Percentiles rank a stretch among this genome's conserved stretches.
These are phyloP conservation scores for Cyclanthera cordifolia DNA, from an alignment of 306 rosid species.

Conservation along the genomic window DNA sequence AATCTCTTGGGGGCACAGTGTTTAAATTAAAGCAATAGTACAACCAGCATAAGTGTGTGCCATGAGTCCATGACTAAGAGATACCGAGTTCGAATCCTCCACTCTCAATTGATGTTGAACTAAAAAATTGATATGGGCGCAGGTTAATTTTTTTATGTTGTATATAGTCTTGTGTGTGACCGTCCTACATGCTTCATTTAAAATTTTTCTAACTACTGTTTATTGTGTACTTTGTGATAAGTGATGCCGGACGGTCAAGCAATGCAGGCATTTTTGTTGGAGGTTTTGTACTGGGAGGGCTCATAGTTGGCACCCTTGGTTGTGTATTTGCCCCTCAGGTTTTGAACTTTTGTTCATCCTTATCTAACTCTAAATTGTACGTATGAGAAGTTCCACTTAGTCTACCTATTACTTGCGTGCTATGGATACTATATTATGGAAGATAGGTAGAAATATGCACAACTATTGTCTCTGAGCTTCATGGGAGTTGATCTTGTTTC, in stretches of 20 bases:
- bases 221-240: slow-evolving; percentile 26
- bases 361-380: slow-evolving; percentile 11
- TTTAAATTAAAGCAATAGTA: too few species aligned
- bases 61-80: neutral
- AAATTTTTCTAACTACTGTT: slow-evolving; percentile 18
- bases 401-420: slow-evolving; percentile 2
- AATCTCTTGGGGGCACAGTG: neutral
- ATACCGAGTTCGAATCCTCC: too few species aligned
- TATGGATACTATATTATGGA: neutral
- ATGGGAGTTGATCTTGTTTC: neutral
- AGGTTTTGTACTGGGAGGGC: slow-evolving; percentile 91
- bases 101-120: neutral
- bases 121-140: neutral
- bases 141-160: neutral
- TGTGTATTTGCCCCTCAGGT: slow-evolving; percentile 99
- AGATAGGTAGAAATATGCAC: neutral
- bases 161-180: neutral
- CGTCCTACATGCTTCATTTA: neutral
- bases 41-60: too few species aligned
- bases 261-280: slow-evolving; percentile 73
- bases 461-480: neutral
- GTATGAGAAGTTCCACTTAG: slow-evolving; percentile 4
- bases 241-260: slow-evolving; percentile 59
- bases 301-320: slow-evolving; percentile 77
- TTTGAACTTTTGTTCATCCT: slow-evolving; percentile 6